Percentiles rank a stretch among this genome's conserved stretches.
phyloP scores from a whole-genome alignment of 352 stramenopile genomes.

The Aphanomyces euteiches region DNA sequence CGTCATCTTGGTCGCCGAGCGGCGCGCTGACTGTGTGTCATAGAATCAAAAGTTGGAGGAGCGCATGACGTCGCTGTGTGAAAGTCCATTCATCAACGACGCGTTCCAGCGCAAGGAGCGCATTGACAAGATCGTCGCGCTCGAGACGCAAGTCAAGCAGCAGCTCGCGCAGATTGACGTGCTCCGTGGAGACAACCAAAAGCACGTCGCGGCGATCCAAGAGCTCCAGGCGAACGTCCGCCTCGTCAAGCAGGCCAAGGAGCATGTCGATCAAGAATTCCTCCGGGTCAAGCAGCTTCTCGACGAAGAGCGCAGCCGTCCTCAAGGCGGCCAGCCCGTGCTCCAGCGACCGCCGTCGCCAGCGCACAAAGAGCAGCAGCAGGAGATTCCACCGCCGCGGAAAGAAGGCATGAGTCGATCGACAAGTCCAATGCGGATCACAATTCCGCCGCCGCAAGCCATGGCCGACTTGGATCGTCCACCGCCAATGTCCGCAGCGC shows the following conservation, averaged over 20 bases:
- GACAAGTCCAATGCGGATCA: slow-evolving; percentile 3
- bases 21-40: neutral
- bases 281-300: slow-evolving; percentile 57
- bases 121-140: slow-evolving; percentile 78
- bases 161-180: slow-evolving; percentile 69
- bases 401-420: neutral
- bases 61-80: slow-evolving; percentile 85
- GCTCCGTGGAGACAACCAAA: slow-evolving; percentile 73
- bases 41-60: slow-evolving; percentile 85
- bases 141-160: slow-evolving; percentile 78
- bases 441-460: slow-evolving; percentile 31
- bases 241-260: slow-evolving; percentile 70
- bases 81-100: slow-evolving; percentile 92
- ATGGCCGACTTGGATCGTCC: slow-evolving; percentile 44
- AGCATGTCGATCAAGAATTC: slow-evolving; percentile 61
- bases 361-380: neutral
- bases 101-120: slow-evolving; percentile 83
- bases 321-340: neutral
- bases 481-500: slow-evolving; percentile 38
- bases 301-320: slow-evolving; percentile 52
- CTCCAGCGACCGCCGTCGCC: neutral
- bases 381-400: neutral
- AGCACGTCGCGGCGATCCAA: slow-evolving; percentile 70
- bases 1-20: too few species aligned
- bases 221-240: slow-evolving; percentile 83